phyloP scores from a whole-genome alignment of 1,139 yeast species.

The Hyphopichia khmerensis region DNA sequence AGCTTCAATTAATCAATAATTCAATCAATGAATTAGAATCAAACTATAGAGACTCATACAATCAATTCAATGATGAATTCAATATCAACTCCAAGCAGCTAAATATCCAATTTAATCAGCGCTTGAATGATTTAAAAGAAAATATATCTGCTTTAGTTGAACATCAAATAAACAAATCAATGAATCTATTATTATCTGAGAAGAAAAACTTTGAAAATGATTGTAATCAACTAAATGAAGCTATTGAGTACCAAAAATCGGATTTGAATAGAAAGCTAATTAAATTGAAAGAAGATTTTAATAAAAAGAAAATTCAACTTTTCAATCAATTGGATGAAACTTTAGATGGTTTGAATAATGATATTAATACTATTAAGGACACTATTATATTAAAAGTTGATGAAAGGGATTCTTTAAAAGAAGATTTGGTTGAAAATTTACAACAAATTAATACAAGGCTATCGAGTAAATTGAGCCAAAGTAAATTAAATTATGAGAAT shows the following conservation, averaged over 20 bases:
- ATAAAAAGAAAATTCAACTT: conserved; percentile 17
- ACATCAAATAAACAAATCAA: conserved; percentile 26
- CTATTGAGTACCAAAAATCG: conserved; percentile 16
- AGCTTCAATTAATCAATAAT: conserved; percentile 18
- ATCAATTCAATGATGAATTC: conserved; percentile 31
- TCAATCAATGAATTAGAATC: conserved; percentile 30
- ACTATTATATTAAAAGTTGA: conserved; percentile 7
- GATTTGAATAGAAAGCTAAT: conserved; percentile 23
- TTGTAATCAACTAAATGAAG: conserved; percentile 14
- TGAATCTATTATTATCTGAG: conserved; percentile 8
- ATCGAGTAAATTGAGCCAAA: conserved; percentile 6
- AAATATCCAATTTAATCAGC: conserved; percentile 31
- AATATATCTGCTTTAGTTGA: conserved; percentile 35
- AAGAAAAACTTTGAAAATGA: conserved; percentile 6
- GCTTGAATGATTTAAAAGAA: conserved; percentile 37
- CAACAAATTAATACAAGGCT: conserved; percentile 6
- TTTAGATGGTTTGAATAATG: conserved; percentile 13
- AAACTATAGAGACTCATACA: conserved; percentile 25
- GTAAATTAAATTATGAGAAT: conserved; percentile 12
- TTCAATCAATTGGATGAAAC: conserved; percentile 21
- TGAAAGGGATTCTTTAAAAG: conserved; percentile 1
- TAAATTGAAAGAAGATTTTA: conserved; percentile 26
- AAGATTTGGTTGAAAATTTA: conserved; percentile 5
- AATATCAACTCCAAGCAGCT: conserved; percentile 34
- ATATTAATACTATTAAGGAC: conserved; percentile 11